Conservation (phyloP, 2,329 filamentous ascomycete genomes). For the Aspergillus aculeatinus region DNA sequence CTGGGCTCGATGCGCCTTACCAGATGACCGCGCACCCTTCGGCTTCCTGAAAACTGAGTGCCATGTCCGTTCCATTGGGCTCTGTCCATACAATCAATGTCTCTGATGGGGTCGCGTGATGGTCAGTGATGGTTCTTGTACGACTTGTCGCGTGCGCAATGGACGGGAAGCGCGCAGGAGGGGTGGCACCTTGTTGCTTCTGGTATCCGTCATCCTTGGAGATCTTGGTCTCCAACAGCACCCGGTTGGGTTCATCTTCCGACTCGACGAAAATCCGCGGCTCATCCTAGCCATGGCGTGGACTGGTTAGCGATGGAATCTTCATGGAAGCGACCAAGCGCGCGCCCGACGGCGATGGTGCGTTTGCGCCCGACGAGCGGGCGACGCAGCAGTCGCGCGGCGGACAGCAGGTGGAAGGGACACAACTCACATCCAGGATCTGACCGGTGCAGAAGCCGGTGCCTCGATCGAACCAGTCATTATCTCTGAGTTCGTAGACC, state of each 20-base stretch:
- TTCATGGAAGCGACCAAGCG: conserved; percentile 3
- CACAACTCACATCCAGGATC: conserved; percentile 64
- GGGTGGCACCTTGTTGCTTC: conserved; percentile 80
- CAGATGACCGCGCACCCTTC: conserved; percentile 92
- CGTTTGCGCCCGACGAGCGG: conserved; percentile 21
- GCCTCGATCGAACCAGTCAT: conserved; percentile 98
- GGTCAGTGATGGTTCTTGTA: conserved; percentile 18
- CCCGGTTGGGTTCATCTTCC: conserved; percentile 81
- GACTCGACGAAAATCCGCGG: conserved; percentile 88
- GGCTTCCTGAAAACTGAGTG: conserved; percentile 94
- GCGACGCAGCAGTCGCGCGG: conserved; percentile 16
- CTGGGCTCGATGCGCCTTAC: conserved; percentile 51
- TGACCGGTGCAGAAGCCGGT: conserved; percentile 91
- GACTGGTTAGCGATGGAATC: conserved; percentile 14
- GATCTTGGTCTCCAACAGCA: conserved; percentile 85
- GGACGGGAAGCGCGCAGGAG: conserved; percentile 27
- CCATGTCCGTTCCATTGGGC: conserved; percentile 88
- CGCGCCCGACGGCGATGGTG: conserved; percentile 18
- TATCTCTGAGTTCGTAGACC: conserved; percentile 96
- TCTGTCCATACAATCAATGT: conserved; percentile 99
- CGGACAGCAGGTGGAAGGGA: background rate
- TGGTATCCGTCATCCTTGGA: conserved; percentile 94
- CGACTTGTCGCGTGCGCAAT: conserved; percentile 14
- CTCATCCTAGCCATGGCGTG: conserved; percentile 61
- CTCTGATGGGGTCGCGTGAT: conserved; percentile 56